Evolutionary conservation across 164 flowering plant species (phyloP).

Genomic region (Berberis vulgaris): DNA sequence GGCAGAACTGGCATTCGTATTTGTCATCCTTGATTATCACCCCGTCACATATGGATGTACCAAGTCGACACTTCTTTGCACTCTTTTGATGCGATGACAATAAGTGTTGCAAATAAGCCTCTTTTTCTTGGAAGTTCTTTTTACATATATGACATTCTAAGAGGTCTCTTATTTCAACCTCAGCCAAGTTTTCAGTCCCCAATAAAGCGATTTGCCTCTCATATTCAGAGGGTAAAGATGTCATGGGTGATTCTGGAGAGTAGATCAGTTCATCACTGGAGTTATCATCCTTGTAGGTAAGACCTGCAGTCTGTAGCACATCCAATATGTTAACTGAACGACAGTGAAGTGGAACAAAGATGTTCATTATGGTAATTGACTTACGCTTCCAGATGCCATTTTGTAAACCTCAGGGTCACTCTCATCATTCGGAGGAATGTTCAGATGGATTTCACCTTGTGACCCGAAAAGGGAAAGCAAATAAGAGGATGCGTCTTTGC

Average conservation of each 20-base stretch:
- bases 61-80: slow-evolving; percentile 45
- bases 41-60: slow-evolving; percentile 62
- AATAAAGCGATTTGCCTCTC: slow-evolving; percentile 19
- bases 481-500: slow-evolving; percentile 69
- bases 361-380: slow-evolving; percentile 12
- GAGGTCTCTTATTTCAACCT: slow-evolving; percentile 48
- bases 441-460: slow-evolving; percentile 20
- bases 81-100: slow-evolving; percentile 55
- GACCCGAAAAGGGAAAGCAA: slow-evolving; percentile 38
- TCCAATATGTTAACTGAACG: slow-evolving; percentile 7
- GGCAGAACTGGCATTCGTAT: slow-evolving; percentile 79
- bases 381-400: slow-evolving; percentile 29
- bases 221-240: slow-evolving; percentile 19
- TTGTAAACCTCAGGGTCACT: slow-evolving; percentile 9
- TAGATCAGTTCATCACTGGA: slow-evolving; percentile 14
- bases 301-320: slow-evolving; percentile 28
- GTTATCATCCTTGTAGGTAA: slow-evolving; percentile 13
- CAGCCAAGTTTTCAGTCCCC: slow-evolving; percentile 22
- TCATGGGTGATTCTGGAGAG: slow-evolving; percentile 16
- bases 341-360: slow-evolving; percentile 1
- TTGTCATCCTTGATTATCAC: slow-evolving; percentile 65
- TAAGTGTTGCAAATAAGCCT: slow-evolving; percentile 62
- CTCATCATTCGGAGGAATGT: slow-evolving; percentile 11
- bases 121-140: slow-evolving; percentile 55
- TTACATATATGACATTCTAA: slow-evolving; percentile 75